A percentile compares a stretch with the other conserved stretches of the same genome.
phyloP scores from a whole-genome alignment of 2,329 filamentous ascomycete species.

The Pyrenophora graminea region DNA sequence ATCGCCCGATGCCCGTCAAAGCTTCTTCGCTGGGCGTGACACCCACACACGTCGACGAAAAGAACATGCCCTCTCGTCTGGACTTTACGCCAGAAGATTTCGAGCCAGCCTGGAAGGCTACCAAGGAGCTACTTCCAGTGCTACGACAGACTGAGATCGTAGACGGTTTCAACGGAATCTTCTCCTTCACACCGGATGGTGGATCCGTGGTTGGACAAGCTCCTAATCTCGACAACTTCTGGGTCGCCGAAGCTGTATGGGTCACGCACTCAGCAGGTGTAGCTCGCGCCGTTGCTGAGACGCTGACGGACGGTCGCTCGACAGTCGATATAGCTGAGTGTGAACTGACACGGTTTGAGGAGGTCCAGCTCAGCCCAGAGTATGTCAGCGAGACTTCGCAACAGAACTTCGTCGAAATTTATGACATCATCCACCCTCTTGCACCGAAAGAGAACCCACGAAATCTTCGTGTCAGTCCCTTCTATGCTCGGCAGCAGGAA shows the following conservation, averaged over 20 bases:
- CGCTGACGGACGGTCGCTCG: slow-evolving; percentile 61
- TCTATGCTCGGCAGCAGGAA: slow-evolving; percentile 59
- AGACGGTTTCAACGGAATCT: slow-evolving; percentile 68
- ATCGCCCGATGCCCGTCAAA: slow-evolving; percentile 63
- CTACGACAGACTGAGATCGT: slow-evolving; percentile 57
- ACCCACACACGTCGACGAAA: slow-evolving; percentile 58
- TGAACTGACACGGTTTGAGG: slow-evolving; percentile 64
- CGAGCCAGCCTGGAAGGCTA: slow-evolving; percentile 62
- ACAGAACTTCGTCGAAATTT: slow-evolving; percentile 67
- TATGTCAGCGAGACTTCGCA: slow-evolving; percentile 64
- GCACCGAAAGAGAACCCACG: slow-evolving; percentile 62
- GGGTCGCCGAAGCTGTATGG: slow-evolving; percentile 68
- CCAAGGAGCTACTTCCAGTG: slow-evolving; percentile 59
- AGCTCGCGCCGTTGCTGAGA: slow-evolving; percentile 63
- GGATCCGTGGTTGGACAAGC: slow-evolving; percentile 63
- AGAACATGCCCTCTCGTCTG: slow-evolving; percentile 67
- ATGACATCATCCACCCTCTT: slow-evolving; percentile 66
- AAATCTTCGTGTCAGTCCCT: slow-evolving; percentile 63
- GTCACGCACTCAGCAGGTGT: slow-evolving; percentile 69
- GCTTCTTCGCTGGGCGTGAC: slow-evolving; percentile 61
- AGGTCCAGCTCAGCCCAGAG: slow-evolving; percentile 60
- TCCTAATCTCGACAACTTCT: slow-evolving; percentile 64
- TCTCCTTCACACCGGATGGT: slow-evolving; percentile 69
- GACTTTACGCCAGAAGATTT: slow-evolving; percentile 65
- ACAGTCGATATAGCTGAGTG: slow-evolving; percentile 63